Base-by-base conservation (phyloP, 176 grass and related monocot genomes). In the Aegilops longissima region DNA sequence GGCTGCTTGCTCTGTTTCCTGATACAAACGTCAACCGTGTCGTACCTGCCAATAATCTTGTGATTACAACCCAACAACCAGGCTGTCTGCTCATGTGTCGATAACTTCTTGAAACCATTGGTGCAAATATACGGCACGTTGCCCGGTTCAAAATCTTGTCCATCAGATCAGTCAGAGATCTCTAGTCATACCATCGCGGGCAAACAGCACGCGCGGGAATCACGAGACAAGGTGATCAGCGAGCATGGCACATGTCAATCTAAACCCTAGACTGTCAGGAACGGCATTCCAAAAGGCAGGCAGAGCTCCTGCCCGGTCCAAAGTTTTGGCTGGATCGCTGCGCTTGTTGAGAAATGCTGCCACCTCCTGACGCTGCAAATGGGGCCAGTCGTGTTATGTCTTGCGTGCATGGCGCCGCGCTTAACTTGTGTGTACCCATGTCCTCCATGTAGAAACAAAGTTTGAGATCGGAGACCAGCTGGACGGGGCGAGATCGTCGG, bases 351-450 rank as follows among this genome's bases (percentile, higher is more conserved):
- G 35, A n/a, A 67, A 61, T 8, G 47, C 16, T 23, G 73, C 11
- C 24, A 5, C 45, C 71, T 54, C 31, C 16, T 18, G 33, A 34
- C 29, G 67, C 68, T 23, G 64, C 64, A 44, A 13, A 12, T 54
- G 51, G 51, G 49, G 6, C 27, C 10, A 2, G 2, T 5, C 38
- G 18, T 13, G 49, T 45, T 14, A 11, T 7, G 11, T 3, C 33
- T 12, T 82, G 70, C 80, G 27, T 75, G 45, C 86, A 84, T 89
- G 76, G 61, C 40, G 25, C 29, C 74, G 77, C 23, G 8, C 40
- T 84, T 54, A 11, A 17, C 5, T 13, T 47, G 23, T 17, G 49
- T 61, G n/a, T 16, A 27, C 12, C n/a, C 72, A 61, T 18, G 17
- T 7, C 12, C 13, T 54, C 16, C 18, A 9, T 3, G 64, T 35